phyloP scores from a whole-genome alignment of 805 yeast species.

The Teunomyces barrocoloradensis region DNA sequence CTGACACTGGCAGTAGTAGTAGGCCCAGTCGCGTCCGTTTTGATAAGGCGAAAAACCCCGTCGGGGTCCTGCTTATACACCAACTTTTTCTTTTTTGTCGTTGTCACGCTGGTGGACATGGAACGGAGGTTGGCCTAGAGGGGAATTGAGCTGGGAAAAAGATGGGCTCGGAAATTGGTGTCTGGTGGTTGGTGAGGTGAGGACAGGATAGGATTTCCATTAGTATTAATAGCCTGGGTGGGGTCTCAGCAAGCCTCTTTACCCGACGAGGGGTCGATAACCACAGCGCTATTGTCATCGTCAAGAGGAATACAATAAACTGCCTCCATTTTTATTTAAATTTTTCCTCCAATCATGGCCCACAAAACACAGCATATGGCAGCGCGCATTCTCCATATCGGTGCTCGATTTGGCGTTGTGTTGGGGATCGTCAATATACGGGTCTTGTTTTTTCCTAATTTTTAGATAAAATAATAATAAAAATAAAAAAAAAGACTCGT shows the following conservation, averaged over 20 bases:
- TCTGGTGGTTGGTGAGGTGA: too few relatives aligned
- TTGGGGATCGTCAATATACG: not conserved
- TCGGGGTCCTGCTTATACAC: slow-evolving; percentile 38
- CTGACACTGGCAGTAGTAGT: not conserved
- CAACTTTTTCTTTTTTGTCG: slow-evolving; percentile 23
- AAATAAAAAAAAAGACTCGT: too few relatives aligned
- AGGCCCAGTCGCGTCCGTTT: slow-evolving; percentile 14
- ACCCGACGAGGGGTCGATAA: not conserved
- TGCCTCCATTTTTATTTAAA: not conserved
- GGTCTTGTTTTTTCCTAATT: not conserved
- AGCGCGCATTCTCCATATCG: not conserved
- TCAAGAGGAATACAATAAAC: slow-evolving; percentile 1
- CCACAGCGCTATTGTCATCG: not conserved
- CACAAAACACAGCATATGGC: too few relatives aligned
- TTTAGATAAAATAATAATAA: not conserved
- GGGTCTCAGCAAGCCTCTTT: not conserved
- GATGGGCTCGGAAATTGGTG: too few relatives aligned
- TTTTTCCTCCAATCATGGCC: slow-evolving; percentile 2
- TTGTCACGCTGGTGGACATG: slow-evolving; percentile 3
- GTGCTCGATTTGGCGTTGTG: not conserved
- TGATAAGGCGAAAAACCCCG: slow-evolving; percentile 36
- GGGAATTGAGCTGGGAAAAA: too few relatives aligned
- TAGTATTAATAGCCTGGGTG: not conserved
- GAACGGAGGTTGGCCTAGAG: not conserved
- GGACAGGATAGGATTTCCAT: too few relatives aligned